Percentiles rank a stretch among this genome's conserved stretches.
These are phyloP conservation scores for Irpex sp. DNA, from an alignment of 1,284 basidiomycete genomes.

Conservation along the genomic window DNA sequence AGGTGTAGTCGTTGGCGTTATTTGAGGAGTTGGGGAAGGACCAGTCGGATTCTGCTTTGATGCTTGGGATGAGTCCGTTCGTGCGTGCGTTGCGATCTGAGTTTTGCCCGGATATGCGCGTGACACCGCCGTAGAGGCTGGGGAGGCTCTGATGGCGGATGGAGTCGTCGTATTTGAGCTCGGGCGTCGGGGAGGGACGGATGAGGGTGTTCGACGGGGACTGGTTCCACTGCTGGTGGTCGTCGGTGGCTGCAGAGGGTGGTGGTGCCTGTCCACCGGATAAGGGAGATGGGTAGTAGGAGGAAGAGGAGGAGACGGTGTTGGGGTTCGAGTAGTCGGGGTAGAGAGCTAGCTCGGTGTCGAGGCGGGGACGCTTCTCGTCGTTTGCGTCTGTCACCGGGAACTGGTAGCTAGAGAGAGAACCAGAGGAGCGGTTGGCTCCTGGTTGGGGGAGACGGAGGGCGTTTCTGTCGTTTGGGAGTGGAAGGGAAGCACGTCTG, in stretches of 20 bases:
- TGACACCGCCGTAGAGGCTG: constrained; percentile 58
- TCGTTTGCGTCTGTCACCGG: constrained; percentile 50
- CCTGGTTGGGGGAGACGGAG: constrained; percentile 31
- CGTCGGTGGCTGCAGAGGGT: constrained; percentile 18
- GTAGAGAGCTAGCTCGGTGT: constrained; percentile 38
- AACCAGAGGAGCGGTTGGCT: constrained; percentile 43
- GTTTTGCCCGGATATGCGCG: constrained; percentile 58
- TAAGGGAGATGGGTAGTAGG: constrained; percentile 42
- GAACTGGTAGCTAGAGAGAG: constrained; percentile 48
- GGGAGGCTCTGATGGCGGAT: constrained; percentile 62
- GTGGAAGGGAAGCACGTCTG: constrained; percentile 62
- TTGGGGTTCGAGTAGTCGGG: constrained; percentile 39
- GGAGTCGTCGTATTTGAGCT: constrained; percentile 62
- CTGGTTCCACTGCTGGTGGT: constrained; percentile 42
- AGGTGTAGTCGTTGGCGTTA: constrained; percentile 29
- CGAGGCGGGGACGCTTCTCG: constrained; percentile 35
- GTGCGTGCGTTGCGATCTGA: constrained; percentile 43
- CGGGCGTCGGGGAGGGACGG: constrained; percentile 22
- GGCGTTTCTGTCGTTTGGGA: constrained; percentile 43
- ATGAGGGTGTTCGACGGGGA: constrained; percentile 45
- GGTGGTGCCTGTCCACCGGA: constrained; percentile 21
- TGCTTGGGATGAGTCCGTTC: constrained; percentile 18
- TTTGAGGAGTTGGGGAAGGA: constrained; percentile 31
- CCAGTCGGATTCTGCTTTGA: constrained; percentile 39
- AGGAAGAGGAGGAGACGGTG: constrained; percentile 37